Percentiles rank a stretch among this genome's conserved stretches.
These are phyloP conservation scores for Medicago truncatula DNA, from an alignment of 306 rosid genomes.

Conservation along the genomic window MtrunA17r5.0-ANR NC_053049.1:48119001-48119500, in stretches of 20 bases:
- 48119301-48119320: constrained; percentile 27
- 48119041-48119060: background rate
- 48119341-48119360: constrained; percentile 30
- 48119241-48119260: constrained; percentile 7
- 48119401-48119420: constrained; percentile 84
- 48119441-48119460: constrained; percentile 88
- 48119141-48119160: constrained; percentile 17
- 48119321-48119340: constrained; percentile 28
- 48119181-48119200: background rate
- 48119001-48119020: constrained; percentile 24
- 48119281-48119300: constrained; percentile 34
- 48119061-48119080: constrained; percentile 20
- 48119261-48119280: constrained; percentile 2
- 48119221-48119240: background rate
- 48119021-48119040: constrained; percentile 12
- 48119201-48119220: constrained; percentile 2
- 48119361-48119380: constrained; percentile 20
- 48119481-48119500: constrained; percentile 96
- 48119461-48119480: constrained; percentile 98
- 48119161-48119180: background rate
- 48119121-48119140: constrained; percentile 15
- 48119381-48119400: constrained; percentile 34
- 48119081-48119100: constrained; percentile 20
- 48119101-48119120: constrained; percentile 14
- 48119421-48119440: constrained; percentile 86